A percentile compares a stretch with the other conserved stretches of the same genome.
phyloP scores from a whole-genome alignment of 1,284 basidiomycete genomes.

The Tausonia pullulans region DNA sequence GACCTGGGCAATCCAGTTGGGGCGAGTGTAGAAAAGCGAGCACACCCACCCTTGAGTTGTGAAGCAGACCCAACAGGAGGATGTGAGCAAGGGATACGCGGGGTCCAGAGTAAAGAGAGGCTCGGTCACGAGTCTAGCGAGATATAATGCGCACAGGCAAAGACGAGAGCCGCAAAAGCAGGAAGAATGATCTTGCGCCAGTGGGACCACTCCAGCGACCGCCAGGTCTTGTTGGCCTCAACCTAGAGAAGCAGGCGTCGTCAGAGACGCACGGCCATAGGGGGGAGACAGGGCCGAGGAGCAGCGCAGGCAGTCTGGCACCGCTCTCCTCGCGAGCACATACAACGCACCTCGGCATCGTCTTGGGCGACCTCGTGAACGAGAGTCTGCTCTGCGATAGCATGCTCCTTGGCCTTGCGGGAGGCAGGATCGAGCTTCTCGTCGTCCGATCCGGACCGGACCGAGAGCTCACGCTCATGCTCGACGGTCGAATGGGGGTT shows the following conservation, averaged over 20 bases:
- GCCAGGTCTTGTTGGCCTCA: not conserved
- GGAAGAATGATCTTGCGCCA: constrained; percentile 4
- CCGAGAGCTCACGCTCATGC: too few species aligned
- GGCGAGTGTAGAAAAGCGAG: constrained; percentile 55
- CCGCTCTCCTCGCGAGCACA: too few species aligned
- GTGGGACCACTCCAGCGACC: not conserved
- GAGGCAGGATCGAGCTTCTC: too few species aligned
- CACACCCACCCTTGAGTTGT: constrained; percentile 71
- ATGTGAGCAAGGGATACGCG: not conserved
- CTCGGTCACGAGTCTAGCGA: not conserved
- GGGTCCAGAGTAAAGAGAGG: not conserved
- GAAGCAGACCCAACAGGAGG: constrained; percentile 24
- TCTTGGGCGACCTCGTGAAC: constrained; percentile 9
- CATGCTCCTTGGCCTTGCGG: too few species aligned
- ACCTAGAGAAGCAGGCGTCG: not conserved
- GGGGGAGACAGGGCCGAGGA: not conserved
- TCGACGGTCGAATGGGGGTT: too few species aligned
- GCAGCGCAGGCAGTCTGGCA: too few species aligned
- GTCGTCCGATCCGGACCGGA: too few species aligned
- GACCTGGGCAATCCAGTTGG: constrained; percentile 44
- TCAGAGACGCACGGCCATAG: not conserved
- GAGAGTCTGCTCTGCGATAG: not conserved
- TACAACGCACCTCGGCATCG: not conserved
- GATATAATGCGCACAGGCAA: constrained; percentile 1
- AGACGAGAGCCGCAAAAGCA: not conserved